Evolutionary conservation across 805 yeast genomes (phyloP).

Genomic region (Ogataea trehaloabstinens): DNA sequence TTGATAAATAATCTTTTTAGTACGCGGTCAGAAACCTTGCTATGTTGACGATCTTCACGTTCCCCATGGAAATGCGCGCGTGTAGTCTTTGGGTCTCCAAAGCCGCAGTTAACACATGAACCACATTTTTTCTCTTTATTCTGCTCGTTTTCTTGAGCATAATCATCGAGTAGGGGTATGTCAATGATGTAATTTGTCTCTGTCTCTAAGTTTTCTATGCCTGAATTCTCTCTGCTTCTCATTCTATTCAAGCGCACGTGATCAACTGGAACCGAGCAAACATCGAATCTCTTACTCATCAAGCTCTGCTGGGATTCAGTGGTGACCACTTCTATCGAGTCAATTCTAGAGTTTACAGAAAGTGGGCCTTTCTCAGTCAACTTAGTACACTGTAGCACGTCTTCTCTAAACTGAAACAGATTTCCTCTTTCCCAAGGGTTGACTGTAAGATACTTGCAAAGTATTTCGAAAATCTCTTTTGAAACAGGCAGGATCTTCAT

Average conservation of each 20-base stretch:
- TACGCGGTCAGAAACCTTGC: slow-evolving; percentile 8
- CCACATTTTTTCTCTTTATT: slow-evolving; percentile 23
- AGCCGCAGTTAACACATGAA: slow-evolving; percentile 28
- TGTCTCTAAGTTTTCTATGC: slow-evolving; percentile 24
- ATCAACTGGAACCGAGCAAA: slow-evolving; percentile 35
- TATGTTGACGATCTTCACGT: neutral
- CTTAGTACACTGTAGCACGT: slow-evolving; percentile 32
- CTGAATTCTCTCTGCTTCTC: slow-evolving; percentile 28
- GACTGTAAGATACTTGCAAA: slow-evolving; percentile 42
- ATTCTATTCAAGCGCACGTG: slow-evolving; percentile 31
- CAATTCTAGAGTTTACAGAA: slow-evolving; percentile 27
- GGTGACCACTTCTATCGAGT: slow-evolving; percentile 24
- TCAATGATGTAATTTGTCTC: slow-evolving; percentile 31
- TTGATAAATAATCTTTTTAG: slow-evolving; percentile 16
- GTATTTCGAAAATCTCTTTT: slow-evolving; percentile 51
- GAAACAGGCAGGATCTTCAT: slow-evolving; percentile 73
- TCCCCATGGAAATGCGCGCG: neutral
- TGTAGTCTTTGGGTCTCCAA: slow-evolving; percentile 10
- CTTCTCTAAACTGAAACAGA: slow-evolving; percentile 38
- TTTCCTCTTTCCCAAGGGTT: slow-evolving; percentile 49
- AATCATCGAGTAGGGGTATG: slow-evolving; percentile 13
- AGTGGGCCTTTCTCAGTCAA: slow-evolving; percentile 35
- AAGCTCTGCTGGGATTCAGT: slow-evolving; percentile 25
- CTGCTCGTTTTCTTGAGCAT: slow-evolving; percentile 2
- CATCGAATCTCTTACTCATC: slow-evolving; percentile 15